phyloP scores from a whole-genome alignment of 805 yeast genomes.

The Metschnikowia orientalis region DNA sequence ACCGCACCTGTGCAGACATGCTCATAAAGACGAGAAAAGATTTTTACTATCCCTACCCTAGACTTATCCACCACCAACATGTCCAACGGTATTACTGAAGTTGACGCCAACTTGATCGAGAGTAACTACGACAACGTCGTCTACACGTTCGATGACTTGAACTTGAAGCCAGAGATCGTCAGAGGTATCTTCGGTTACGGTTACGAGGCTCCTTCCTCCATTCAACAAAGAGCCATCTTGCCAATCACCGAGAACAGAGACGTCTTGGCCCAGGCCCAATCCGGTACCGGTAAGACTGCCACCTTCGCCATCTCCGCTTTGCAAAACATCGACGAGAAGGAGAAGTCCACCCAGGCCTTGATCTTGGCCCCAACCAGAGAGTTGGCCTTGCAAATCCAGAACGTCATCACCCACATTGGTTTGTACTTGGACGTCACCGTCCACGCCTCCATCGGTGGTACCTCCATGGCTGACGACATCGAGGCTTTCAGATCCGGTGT shows the following conservation, averaged over 20 bases:
- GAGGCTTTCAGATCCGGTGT: constrained; percentile 81
- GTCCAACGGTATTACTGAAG: constrained; percentile 73
- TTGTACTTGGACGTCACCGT: constrained; percentile 84
- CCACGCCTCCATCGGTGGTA: constrained; percentile 98
- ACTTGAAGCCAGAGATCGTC: constrained; percentile 66
- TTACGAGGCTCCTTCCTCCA: constrained; percentile 76
- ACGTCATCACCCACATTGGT: constrained; percentile 86
- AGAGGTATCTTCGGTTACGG: constrained; percentile 79
- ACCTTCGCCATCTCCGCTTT: constrained; percentile 73
- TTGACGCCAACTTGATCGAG: constrained; percentile 80
- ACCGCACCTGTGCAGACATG: constrained; percentile 10
- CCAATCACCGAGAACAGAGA: constrained; percentile 75
- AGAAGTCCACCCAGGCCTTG: constrained; percentile 82
- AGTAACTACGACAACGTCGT: constrained; percentile 93
- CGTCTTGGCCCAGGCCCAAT: constrained; percentile 78
- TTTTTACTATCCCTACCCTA: constrained; percentile 4
- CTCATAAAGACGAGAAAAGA: constrained; percentile 10
- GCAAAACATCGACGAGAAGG: constrained; percentile 67
- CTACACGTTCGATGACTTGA: constrained; percentile 66
- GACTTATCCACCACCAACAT: constrained; percentile 23
- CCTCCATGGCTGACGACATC: constrained; percentile 81
- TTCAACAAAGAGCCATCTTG: constrained; percentile 75
- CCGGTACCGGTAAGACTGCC: constrained; percentile 91
- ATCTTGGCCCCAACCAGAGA: constrained; percentile 97
- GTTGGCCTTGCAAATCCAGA: constrained; percentile 92